phyloP scores from a whole-genome alignment of 257 asterid genomes.

The Salvia miltiorrhiza region DNA sequence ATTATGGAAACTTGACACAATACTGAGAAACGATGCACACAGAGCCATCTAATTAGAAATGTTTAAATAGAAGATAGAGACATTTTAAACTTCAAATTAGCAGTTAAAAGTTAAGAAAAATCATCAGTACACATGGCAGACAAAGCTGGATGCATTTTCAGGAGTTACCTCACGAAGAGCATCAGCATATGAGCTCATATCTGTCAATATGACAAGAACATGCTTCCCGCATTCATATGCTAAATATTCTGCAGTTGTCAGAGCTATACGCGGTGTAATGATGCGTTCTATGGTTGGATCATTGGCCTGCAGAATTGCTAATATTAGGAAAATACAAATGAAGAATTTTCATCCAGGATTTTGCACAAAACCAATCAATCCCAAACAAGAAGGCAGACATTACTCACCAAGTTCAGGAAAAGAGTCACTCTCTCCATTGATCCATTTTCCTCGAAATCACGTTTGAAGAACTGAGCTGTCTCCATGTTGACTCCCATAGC shows the following conservation, averaged over 20 bases:
- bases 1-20: not conserved
- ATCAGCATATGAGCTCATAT: constrained; percentile 99
- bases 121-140: not conserved
- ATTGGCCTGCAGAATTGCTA: constrained; percentile 60
- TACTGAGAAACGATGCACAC: constrained; percentile 1
- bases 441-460: constrained; percentile 99
- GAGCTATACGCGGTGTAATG: constrained; percentile 95
- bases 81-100: not conserved
- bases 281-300: constrained; percentile 97
- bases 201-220: constrained; percentile 96
- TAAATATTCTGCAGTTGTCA: constrained; percentile 92
- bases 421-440: constrained; percentile 99
- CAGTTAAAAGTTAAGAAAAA: constrained; percentile 4
- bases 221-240: constrained; percentile 99
- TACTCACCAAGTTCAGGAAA: constrained; percentile 79
- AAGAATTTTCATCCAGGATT: constrained; percentile 13
- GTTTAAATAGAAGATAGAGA: not conserved
- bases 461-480: constrained; percentile 96
- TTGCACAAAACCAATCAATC: not conserved
- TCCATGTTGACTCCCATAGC: constrained; percentile 99
- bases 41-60: not conserved
- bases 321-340: constrained; percentile 19
- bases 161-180: constrained; percentile 96
- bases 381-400: constrained; percentile 4
- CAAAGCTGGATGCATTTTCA: constrained; percentile 10